Evolutionary conservation across 1,139 yeast species (phyloP).

Genomic region (Yamadazyma sp.): DNA sequence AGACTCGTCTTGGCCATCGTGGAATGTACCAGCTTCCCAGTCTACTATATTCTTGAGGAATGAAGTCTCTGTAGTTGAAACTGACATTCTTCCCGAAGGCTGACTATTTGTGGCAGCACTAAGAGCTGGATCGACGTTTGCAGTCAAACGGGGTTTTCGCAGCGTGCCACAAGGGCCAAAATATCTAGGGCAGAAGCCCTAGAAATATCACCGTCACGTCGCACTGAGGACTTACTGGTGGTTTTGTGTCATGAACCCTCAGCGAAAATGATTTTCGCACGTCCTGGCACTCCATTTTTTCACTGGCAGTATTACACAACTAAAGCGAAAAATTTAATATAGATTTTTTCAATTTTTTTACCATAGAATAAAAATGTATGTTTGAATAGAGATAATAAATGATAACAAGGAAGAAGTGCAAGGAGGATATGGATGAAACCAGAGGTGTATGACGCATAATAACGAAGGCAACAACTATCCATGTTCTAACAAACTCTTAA

Average conservation of each 20-base stretch:
- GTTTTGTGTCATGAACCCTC: not conserved
- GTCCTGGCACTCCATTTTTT: not conserved
- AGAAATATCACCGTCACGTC: slow-evolving; percentile 2
- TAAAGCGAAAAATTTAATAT: slow-evolving; percentile 4
- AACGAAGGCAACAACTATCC: too few relatives aligned
- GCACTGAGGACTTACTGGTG: not conserved
- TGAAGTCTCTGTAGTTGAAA: not conserved
- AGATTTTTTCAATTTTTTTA: slow-evolving; percentile 7
- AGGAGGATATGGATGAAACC: not conserved
- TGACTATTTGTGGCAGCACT: too few relatives aligned
- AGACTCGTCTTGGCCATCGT: too few relatives aligned
- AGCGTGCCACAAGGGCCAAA: not conserved
- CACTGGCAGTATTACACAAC: not conserved
- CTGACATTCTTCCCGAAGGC: not conserved
- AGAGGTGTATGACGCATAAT: not conserved
- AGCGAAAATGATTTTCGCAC: slow-evolving; percentile 1
- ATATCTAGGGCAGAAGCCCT: slow-evolving; percentile 6
- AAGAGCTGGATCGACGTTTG: not conserved
- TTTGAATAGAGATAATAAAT: not conserved
- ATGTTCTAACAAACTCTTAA: not conserved
- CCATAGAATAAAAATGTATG: slow-evolving; percentile 13
- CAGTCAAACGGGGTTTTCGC: slow-evolving; percentile 2
- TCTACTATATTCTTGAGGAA: not conserved
- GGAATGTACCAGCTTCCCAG: not conserved
- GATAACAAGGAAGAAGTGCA: not conserved